phyloP scores from a whole-genome alignment of 73 alveolate species.

The Breviolum minutum region DNA sequence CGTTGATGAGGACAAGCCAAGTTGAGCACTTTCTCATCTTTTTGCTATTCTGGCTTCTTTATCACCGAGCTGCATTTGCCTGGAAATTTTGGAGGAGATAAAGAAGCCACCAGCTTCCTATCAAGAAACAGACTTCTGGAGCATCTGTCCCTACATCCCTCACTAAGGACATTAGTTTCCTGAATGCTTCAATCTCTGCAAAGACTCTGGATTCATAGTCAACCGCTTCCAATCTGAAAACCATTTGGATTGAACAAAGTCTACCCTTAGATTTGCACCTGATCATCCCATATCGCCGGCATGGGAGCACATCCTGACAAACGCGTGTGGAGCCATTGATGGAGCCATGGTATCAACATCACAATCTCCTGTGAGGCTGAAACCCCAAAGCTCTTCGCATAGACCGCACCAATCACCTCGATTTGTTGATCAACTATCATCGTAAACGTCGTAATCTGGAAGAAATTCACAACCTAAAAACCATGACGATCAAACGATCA shows the following conservation, averaged over 20 bases:
- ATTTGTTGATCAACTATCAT: background rate
- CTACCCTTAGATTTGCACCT: background rate
- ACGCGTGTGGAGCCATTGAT: background rate
- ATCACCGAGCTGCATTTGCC: conserved; percentile 1
- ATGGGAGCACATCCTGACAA: background rate
- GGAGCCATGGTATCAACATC: too few relatives aligned
- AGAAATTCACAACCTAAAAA: too few relatives aligned
- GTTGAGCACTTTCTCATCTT: background rate
- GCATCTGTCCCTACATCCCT: too few relatives aligned
- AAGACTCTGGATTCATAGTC: background rate
- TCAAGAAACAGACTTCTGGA: too few relatives aligned
- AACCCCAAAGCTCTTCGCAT: conserved; percentile 26
- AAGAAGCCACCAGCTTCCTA: background rate
- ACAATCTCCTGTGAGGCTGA: background rate
- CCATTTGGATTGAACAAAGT: background rate
- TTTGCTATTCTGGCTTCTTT: background rate
- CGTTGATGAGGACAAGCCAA: background rate
- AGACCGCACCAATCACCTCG: conserved; percentile 60
- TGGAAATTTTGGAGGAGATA: background rate
- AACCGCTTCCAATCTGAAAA: background rate
- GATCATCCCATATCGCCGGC: background rate
- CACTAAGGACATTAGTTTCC: too few relatives aligned
- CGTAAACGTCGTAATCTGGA: background rate
- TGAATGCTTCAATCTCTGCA: too few relatives aligned
- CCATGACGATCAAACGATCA: too few relatives aligned